Base-by-base conservation (phyloP, 148 eudicot genomes). In the Dianthus caryophyllus region DNA sequence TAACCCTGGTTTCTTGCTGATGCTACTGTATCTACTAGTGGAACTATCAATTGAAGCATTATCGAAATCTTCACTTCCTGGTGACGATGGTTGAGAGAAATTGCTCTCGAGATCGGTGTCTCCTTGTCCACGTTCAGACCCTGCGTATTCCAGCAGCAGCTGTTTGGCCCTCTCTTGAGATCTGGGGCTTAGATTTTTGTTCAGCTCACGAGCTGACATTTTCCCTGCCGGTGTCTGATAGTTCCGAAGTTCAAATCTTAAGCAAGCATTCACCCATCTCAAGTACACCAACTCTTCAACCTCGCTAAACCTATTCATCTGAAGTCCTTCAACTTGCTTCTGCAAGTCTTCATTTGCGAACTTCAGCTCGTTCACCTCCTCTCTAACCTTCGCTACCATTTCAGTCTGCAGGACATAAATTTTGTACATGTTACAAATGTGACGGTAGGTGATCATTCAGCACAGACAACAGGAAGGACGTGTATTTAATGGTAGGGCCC, bases 81-180 rank as follows among this genome's bases (percentile, higher is more conserved):
- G 93, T 66, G 99, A 94, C 0, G 88, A 88, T 20, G 90, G 91
- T 21, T 88, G 93, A 75, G 97, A 90, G 74, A 84, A 94, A 75
- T 94, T 90, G 91, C 99, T 94, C 1, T 90, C 99, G 20, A 86
- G 73, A 53, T 94, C 99, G 0, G 99, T 90, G 80, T 94, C 99
- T n/a, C 90, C 96, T 86, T 89, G 96, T 53, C 99, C 99, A 21
- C 97, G 96, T 78, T 94, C 99, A 57, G 99, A 94, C 67, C 88
- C 97, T 17, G 97, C 97, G 58, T 94, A 94, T 58, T 94, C 97
- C 74, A 94, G 54, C 85, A 94, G 76, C 11, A 94, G 87, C 66
- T 86, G 96, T 81, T 94, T 94, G 43, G 99, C 97, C 73, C 81
- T 86, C 70, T 88, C 96, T 69, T 87, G 99, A 47, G 99, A 90